Evolutionary conservation across 306 rosid genomes (phyloP), one percentile per base, ranked within the genome.

Genomic region (Argentina anserina): DNA sequence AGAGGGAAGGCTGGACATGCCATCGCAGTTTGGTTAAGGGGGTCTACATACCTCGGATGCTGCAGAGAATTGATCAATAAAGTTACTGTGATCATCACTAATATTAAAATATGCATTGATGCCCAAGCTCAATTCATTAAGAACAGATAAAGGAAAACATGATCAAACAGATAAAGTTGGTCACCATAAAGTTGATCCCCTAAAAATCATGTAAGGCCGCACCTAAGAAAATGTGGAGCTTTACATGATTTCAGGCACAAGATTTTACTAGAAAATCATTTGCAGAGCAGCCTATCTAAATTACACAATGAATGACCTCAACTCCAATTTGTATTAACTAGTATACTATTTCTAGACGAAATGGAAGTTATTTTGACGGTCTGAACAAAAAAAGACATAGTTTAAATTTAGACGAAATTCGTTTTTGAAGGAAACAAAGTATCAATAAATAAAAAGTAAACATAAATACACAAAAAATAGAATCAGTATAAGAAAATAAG

Each of bases 1-100:
- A 94, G 92, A 62, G 99, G 99, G 52, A 94, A 81, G 70, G 99
- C 97, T 33, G 99, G 99, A 85, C 99, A 94, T 31, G 99, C 99
- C 99, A 94, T 91, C 20, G 99, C 97, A 29, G 97, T 94, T 79
- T 88, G 2, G 78, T 94, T 94, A 76, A 94, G 97, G 71, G 97
- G 97, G 76, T 94, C 99, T 49, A 94, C 97, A 78, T 73, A 82
- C 75, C 81, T 89, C 67, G 99, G 99, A 74, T 84, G 88, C 99
- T 94, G 88, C 65, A 76, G 41, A 79, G 69, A 66, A 75, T 28
- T 45, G 47, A 79, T 83, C 65, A 83, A 67, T 64, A 73, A 9
- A 76, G 53, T 29, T 10, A 45, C 18, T 39, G 59, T 69, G 56
- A 4, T 43, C 7, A 71, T 10, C 70, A 60, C 36, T 78, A 75